A percentile compares a stretch with the other conserved stretches of the same genome.
These are phyloP conservation scores for Talaromyces sp. DNA, from an alignment of 2,329 filamentous ascomycete genomes.

Conservation along the genomic window DNA sequence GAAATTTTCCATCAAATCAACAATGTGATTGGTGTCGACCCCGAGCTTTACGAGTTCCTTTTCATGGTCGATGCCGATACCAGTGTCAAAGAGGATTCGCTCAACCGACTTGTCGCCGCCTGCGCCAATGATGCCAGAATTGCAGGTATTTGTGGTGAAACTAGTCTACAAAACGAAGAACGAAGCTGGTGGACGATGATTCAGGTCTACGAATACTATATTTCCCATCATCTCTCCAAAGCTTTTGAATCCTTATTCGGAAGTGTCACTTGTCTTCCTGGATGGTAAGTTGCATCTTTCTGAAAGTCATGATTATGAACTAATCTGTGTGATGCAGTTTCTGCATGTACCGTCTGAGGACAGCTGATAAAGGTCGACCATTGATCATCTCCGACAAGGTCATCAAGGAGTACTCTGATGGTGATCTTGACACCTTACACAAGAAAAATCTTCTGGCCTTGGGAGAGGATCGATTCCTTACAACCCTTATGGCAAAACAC, in stretches of 20 bases:
- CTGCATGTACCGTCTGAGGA: constrained; percentile 95
- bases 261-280: constrained; percentile 96
- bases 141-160: constrained; percentile 95
- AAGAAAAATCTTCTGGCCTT: constrained; percentile 90
- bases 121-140: constrained; percentile 95
- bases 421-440: constrained; percentile 88
- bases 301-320: constrained; percentile 21
- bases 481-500: constrained; percentile 96
- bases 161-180: constrained; percentile 91
- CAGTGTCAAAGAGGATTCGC: constrained; percentile 82
- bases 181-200: constrained; percentile 99
- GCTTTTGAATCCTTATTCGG: constrained; percentile 97
- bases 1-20: constrained; percentile 99
- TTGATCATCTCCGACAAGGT: constrained; percentile 88
- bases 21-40: constrained; percentile 97
- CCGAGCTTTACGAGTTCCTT: constrained; percentile 93
- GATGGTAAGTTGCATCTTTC: constrained; percentile 68
- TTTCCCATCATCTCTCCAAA: constrained; percentile 94
- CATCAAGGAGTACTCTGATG: constrained; percentile 83
- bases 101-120: constrained; percentile 87
- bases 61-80: constrained; percentile 99
- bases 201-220: constrained; percentile 99
- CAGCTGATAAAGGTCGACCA: constrained; percentile 88
- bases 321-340: constrained; percentile 64
- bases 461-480: constrained; percentile 95